Evolutionary conservation across 1,139 yeast species (phyloP).

Genomic region (Candida smagusa): DNA sequence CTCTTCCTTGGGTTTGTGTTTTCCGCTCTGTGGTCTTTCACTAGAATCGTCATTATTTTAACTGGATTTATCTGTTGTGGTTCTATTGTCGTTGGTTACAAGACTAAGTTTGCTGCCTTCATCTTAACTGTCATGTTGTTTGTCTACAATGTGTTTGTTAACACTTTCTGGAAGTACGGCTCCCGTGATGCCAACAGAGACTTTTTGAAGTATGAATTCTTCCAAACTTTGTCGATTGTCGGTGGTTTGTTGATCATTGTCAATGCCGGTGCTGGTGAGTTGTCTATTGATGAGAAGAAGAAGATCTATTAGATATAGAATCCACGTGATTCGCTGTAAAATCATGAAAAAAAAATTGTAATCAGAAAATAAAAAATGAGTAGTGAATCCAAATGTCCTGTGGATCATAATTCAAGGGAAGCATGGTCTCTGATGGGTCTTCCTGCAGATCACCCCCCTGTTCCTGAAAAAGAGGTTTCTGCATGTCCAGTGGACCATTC

Average conservation of each 20-base stretch:
- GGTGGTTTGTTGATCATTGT: constrained; percentile 91
- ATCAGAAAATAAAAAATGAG: constrained; percentile 90
- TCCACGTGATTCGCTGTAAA: no score
- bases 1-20: constrained; percentile 85
- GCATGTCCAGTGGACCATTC: constrained; percentile 28
- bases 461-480: constrained; percentile 2
- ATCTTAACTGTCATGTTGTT: constrained; percentile 71
- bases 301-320: constrained; percentile 61
- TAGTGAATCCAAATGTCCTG: constrained; percentile 59
- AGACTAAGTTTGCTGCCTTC: constrained; percentile 87
- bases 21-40: constrained; percentile 69
- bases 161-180: constrained; percentile 85
- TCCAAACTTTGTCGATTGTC: constrained; percentile 90
- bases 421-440: constrained; percentile 44
- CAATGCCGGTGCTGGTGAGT: constrained; percentile 95
- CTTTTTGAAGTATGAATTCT: constrained; percentile 86
- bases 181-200: constrained; percentile 78
- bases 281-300: constrained; percentile 93
- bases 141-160: constrained; percentile 72
- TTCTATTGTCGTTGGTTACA: constrained; percentile 87
- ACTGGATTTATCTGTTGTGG: constrained; percentile 71
- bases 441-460: background rate
- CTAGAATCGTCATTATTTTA: constrained; percentile 62
- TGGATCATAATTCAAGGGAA: constrained; percentile 57
- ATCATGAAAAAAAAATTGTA: no score